Conservation (phyloP, 257 asterid genomes). For the Galeopsis tetrahit region DNA sequence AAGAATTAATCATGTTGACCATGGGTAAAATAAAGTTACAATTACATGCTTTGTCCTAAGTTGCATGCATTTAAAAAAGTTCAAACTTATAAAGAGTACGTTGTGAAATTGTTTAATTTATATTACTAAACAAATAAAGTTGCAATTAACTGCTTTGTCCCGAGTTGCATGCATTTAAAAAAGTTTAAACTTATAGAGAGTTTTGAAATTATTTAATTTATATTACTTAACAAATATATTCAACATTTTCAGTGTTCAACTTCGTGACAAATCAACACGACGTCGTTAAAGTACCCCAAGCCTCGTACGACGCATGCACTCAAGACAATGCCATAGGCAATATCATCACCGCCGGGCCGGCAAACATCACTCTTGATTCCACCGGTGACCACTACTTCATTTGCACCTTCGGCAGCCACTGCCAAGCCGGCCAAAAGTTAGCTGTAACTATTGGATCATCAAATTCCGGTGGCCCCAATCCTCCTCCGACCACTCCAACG, state of each 20-base stretch:
- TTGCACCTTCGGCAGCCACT: slow-evolving; percentile 53
- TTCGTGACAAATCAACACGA: slow-evolving; percentile 46
- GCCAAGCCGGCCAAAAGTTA: slow-evolving; percentile 49
- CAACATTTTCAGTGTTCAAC: slow-evolving; percentile 42
- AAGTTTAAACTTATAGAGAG: too few relatives aligned
- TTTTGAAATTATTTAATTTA: too few relatives aligned
- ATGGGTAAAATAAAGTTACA: too few relatives aligned
- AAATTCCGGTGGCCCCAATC: slow-evolving; percentile 38
- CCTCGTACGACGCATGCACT: slow-evolving; percentile 52
- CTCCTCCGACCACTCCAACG: slow-evolving; percentile 33
- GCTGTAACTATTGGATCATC: slow-evolving; percentile 38
- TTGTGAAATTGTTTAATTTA: too few relatives aligned
- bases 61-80: too few relatives aligned
- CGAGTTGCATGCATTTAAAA: too few relatives aligned
- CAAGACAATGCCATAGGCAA: slow-evolving; percentile 38
- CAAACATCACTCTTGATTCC: slow-evolving; percentile 46
- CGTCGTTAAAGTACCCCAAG: slow-evolving; percentile 42
- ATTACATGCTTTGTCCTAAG: too few relatives aligned
- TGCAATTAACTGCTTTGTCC: too few relatives aligned
- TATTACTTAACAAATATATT: too few relatives aligned
- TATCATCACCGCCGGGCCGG: slow-evolving; percentile 40
- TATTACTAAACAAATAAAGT: too few relatives aligned
- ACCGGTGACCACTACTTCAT: slow-evolving; percentile 52
- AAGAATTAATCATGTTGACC: too few relatives aligned
- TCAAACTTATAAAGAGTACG: too few relatives aligned